Percentiles rank a stretch among this genome's conserved stretches.
These are phyloP conservation scores for Fraxinus sp. DNA, from an alignment of 305 asterid species.

Conservation along the genomic window DNA sequence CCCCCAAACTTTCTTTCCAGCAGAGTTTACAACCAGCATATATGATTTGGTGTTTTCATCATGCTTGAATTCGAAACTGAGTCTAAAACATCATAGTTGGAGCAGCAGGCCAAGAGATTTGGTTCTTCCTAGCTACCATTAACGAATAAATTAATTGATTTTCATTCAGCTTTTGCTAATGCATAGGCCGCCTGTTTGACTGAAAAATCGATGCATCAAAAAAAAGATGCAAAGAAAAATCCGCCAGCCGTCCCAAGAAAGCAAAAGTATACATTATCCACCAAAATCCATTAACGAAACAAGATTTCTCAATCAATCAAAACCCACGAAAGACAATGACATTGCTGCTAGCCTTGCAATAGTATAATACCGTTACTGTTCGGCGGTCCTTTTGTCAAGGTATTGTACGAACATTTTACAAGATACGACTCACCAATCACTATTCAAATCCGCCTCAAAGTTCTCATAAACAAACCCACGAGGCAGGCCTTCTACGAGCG, in stretches of 20 bases:
- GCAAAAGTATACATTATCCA: background rate
- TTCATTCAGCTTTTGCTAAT: background rate
- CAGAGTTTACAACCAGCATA: background rate
- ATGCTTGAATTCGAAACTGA: background rate
- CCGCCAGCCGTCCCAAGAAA: slow-evolving; percentile 12
- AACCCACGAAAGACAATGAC: background rate
- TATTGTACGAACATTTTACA: background rate
- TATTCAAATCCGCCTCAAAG: background rate
- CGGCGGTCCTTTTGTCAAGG: background rate
- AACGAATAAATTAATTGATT: background rate
- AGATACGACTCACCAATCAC: background rate
- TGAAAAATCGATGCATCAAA: background rate
- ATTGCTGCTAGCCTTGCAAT: background rate
- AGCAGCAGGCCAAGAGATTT: background rate
- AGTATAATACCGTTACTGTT: background rate
- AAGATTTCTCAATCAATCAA: background rate
- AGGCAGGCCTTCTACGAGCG: background rate
- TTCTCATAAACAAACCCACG: background rate
- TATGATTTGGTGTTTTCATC: background rate
- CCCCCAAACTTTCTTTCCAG: background rate
- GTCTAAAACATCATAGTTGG: background rate
- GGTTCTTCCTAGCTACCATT: background rate
- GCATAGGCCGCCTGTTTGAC: background rate
- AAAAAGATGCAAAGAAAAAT: background rate
- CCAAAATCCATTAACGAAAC: background rate